phyloP scores from a whole-genome alignment of 306 rosid species.

The Datisca glomerata region DNA sequence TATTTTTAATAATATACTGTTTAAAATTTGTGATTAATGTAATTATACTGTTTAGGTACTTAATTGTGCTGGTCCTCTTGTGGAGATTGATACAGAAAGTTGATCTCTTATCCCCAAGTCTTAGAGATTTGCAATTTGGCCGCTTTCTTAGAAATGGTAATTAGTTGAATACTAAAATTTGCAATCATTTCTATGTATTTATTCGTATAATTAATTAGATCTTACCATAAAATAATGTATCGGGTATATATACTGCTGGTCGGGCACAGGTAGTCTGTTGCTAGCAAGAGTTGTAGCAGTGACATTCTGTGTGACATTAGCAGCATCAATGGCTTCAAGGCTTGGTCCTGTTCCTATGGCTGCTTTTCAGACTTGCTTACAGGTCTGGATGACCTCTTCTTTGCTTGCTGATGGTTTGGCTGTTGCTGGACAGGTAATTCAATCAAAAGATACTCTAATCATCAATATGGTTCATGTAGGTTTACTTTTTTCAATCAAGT shows the following conservation, averaged over 20 bases:
- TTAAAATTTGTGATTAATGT: not conserved
- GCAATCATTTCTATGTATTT: no score
- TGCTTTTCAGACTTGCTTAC: slow-evolving; percentile 87
- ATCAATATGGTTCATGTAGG: not conserved
- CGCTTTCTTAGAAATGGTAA: slow-evolving; percentile 83
- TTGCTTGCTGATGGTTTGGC: slow-evolving; percentile 91
- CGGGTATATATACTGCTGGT: no score
- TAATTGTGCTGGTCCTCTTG: slow-evolving; percentile 58
- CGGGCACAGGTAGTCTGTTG: slow-evolving; percentile 42
- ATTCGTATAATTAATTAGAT: no score
- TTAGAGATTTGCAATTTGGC: slow-evolving; percentile 64
- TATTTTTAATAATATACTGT: no score
- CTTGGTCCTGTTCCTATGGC: slow-evolving; percentile 82
- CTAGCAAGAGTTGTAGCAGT: slow-evolving; percentile 81
- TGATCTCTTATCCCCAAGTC: slow-evolving; percentile 59
- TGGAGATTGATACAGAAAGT: slow-evolving; percentile 43
- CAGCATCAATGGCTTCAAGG: slow-evolving; percentile 86
- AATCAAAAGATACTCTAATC: not conserved
- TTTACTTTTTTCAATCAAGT: not conserved
- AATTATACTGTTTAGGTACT: slow-evolving; percentile 52
- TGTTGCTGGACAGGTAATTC: slow-evolving; percentile 71
- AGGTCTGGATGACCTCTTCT: slow-evolving; percentile 89
- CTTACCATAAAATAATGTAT: no score
- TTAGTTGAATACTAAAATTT: no score
- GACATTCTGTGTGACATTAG: slow-evolving; percentile 84